Percentiles rank a stretch among this genome's conserved stretches.
Evolutionary conservation across 345 rosid genomes (phyloP).

Genomic region (Brassica juncea): DNA sequence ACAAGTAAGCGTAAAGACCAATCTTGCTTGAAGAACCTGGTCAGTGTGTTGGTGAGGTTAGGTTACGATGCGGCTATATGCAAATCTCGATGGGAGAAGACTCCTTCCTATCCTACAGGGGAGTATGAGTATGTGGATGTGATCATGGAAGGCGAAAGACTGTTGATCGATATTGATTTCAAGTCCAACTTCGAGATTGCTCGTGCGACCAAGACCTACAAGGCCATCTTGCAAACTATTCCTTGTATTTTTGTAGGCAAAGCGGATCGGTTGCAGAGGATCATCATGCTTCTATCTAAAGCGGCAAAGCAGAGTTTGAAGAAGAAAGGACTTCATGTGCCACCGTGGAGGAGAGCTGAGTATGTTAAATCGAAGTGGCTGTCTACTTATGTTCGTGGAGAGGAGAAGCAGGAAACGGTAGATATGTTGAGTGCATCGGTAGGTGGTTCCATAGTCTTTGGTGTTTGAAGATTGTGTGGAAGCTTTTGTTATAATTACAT

Average conservation of each 20-base stretch:
- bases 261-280: slow-evolving; percentile 70
- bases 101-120: slow-evolving; percentile 72
- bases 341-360: slow-evolving; percentile 89
- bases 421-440: slow-evolving; percentile 17
- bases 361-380: slow-evolving; percentile 90
- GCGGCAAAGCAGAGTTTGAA: slow-evolving; percentile 81
- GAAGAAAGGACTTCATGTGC: slow-evolving; percentile 83
- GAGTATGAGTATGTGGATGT: slow-evolving; percentile 80
- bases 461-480: slow-evolving; percentile 21
- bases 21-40: slow-evolving; percentile 51
- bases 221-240: slow-evolving; percentile 62
- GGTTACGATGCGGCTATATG: slow-evolving; percentile 80
- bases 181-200: slow-evolving; percentile 88
- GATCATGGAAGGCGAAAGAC: slow-evolving; percentile 55
- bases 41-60: slow-evolving; percentile 55
- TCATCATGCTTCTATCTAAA: slow-evolving; percentile 60
- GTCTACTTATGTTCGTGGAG: slow-evolving; percentile 50
- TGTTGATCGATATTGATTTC: slow-evolving; percentile 77
- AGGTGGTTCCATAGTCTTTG: slow-evolving; percentile 30
- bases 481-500: slow-evolving; percentile 1
- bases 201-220: slow-evolving; percentile 78
- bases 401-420: slow-evolving; percentile 13
- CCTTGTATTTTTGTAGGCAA: slow-evolving; percentile 77
- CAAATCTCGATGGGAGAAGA: slow-evolving; percentile 87
- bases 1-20: slow-evolving; percentile 65